phyloP scores from a whole-genome alignment of 177 flowering plant species.

The Vitis hybrid region DNA sequence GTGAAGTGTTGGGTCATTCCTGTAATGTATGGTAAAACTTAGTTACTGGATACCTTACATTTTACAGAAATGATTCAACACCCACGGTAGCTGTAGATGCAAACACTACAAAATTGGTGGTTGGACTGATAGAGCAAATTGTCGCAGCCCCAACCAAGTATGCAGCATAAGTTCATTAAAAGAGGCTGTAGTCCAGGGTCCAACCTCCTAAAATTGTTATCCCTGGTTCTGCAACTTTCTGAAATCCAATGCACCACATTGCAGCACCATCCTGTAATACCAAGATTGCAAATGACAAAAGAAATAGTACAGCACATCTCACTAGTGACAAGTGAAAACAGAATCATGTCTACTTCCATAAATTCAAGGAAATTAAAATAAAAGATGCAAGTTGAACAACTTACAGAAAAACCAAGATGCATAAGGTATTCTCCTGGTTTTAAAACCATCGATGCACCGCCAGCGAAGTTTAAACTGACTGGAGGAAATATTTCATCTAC shows the following conservation, averaged over 20 bases:
- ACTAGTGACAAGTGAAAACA: not conserved
- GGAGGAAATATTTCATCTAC: conserved; percentile 38
- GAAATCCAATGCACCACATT: conserved; percentile 55
- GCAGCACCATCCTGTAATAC: conserved; percentile 38
- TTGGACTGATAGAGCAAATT: too few relatives aligned
- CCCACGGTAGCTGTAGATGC: not conserved
- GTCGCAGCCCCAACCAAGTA: not conserved
- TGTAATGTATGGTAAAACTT: not conserved
- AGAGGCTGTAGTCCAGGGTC: not conserved
- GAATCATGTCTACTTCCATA: not conserved
- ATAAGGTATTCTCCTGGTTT: conserved; percentile 49
- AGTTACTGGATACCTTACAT: not conserved
- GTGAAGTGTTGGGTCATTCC: not conserved
- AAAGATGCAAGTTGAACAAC: conserved; percentile 10
- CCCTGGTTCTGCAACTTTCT: conserved; percentile 28
- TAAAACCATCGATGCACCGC: conserved; percentile 47
- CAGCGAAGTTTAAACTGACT: conserved; percentile 46
- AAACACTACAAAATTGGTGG: too few relatives aligned
- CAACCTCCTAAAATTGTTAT: conserved; percentile 47
- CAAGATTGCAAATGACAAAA: not conserved
- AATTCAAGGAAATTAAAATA: not conserved
- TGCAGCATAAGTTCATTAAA: not conserved
- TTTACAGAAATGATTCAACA: not conserved
- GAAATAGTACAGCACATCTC: not conserved
- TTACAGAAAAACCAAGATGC: conserved; percentile 33